These are phyloP conservation scores for Castanea sativa DNA, from an alignment of 306 rosid genomes.

Conservation along the genomic window DNA sequence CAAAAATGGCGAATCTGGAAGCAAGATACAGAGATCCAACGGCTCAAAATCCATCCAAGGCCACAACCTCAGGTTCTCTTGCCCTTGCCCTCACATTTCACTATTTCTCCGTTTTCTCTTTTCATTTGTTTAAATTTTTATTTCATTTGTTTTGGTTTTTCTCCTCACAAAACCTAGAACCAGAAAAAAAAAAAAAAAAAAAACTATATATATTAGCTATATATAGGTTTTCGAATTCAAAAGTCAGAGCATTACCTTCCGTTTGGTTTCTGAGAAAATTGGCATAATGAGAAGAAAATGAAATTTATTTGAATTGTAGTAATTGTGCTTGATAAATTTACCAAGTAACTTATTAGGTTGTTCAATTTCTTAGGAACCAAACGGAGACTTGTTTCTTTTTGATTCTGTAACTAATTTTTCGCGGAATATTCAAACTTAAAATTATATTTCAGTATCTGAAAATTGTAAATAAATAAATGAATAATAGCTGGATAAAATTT, in stretches of 20 bases:
- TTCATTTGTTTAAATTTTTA: too few relatives aligned
- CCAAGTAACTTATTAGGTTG: not conserved
- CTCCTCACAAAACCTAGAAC: not conserved
- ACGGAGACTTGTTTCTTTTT: not conserved
- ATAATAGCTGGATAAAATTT: too few relatives aligned
- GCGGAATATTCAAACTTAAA: not conserved
- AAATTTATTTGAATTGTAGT: too few relatives aligned
- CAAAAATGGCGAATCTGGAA: constrained; percentile 14
- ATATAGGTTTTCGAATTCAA: too few relatives aligned
- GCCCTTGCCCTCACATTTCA: not conserved
- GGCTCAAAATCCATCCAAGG: constrained; percentile 2
- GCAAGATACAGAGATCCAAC: not conserved
- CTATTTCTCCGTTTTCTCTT: not conserved
- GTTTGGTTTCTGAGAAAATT: not conserved
- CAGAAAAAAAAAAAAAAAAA: not conserved
- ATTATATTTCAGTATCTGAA: not conserved
- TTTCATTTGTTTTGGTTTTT: too few relatives aligned
- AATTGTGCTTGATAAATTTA: not conserved
- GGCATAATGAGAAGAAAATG: too few relatives aligned
- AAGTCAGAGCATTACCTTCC: not conserved
- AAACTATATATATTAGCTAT: too few relatives aligned
- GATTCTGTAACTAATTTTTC: not conserved
- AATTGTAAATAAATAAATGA: not conserved
- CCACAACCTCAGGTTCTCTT: constrained; percentile 1
- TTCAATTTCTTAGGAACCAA: not conserved